phyloP scores from a whole-genome alignment of 345 rosid genomes.

The Eucalyptus erythrocorys region DNA sequence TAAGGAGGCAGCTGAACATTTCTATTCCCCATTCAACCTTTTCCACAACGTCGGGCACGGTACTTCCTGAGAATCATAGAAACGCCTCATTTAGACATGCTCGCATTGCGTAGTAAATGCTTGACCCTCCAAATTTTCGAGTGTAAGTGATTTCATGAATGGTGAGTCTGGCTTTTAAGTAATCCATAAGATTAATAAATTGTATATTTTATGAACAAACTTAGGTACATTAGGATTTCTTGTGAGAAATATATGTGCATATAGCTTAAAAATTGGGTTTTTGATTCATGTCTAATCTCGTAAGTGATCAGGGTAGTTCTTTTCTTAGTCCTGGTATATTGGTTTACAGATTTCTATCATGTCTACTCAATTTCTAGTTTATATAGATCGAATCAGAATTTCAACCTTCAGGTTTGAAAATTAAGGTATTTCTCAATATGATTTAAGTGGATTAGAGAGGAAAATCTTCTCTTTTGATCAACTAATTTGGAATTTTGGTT shows the following conservation, averaged over 20 bases:
- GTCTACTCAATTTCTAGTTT: background rate
- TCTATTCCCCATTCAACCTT: background rate
- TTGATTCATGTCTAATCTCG: background rate
- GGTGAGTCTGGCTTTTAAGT: fast-evolving
- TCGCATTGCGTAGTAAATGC: background rate
- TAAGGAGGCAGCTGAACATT: background rate
- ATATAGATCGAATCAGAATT: background rate
- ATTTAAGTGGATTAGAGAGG: background rate
- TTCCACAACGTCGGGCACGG: background rate
- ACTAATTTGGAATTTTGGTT: background rate
- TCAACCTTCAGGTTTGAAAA: background rate
- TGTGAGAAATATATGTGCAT: background rate
- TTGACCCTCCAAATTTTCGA: background rate
- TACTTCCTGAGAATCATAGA: background rate
- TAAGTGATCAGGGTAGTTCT: background rate
- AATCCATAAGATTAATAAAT: background rate
- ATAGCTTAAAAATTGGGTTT: background rate
- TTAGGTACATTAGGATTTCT: background rate
- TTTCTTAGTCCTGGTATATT: background rate
- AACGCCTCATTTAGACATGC: background rate
- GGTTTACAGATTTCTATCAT: background rate
- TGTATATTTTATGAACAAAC: background rate
- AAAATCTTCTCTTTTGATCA: background rate
- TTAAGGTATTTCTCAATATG: background rate
- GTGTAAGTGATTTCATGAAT: background rate